Base-by-base conservation (phyloP, 116 monocot genomes). In the Dioscorea cayenensis region DNA sequence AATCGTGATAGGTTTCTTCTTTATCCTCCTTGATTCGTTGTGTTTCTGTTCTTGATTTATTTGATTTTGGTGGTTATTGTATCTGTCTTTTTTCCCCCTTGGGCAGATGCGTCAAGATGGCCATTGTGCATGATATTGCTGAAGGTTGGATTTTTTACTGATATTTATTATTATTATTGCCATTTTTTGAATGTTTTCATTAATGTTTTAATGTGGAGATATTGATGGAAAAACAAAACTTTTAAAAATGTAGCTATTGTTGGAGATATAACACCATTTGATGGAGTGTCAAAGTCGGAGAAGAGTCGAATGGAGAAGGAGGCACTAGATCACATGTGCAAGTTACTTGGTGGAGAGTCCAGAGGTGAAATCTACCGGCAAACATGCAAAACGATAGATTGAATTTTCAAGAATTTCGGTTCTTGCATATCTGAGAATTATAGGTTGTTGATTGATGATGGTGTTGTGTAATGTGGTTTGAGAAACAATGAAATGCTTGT, bases 41-140 rank as follows among this genome's bases (percentile, higher is more conserved):
- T 32, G 7, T 37, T 49, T 8, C 25, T 32, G 28, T 28, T 62
- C 20, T 22, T 6, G 0, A 23, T 62, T 7, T 62, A 3, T 62
- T 20, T 20, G n/a, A 21, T 9, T 22, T 19, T 62, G 55, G 25
- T 48, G 71, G 16, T 0, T 71, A 64, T 62, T 61, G 11, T 50
- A 32, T 32, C 32, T 32, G 4, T 32, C 4, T 32, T 32, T 32
- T n/a, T 32, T 32, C 25, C 25, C 25, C 25, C 25, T 59, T 58
- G 28, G 60, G 2, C 60, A 95, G 95, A 82, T 92, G 92, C 37
- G 66, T 97, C 14, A 97, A 97, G 77, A 90, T 97, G 86, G 96
- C 93, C 18, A 79, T 97, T 35, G 96, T 97, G 73, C 96, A 97
- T 65, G 96, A 97, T 32, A 90, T 97, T n/a, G 96, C 96, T 25